These are phyloP conservation scores for Scedosporium apiospermum DNA, from an alignment of 2,329 filamentous ascomycete species.

Conservation along the genomic window DNA sequence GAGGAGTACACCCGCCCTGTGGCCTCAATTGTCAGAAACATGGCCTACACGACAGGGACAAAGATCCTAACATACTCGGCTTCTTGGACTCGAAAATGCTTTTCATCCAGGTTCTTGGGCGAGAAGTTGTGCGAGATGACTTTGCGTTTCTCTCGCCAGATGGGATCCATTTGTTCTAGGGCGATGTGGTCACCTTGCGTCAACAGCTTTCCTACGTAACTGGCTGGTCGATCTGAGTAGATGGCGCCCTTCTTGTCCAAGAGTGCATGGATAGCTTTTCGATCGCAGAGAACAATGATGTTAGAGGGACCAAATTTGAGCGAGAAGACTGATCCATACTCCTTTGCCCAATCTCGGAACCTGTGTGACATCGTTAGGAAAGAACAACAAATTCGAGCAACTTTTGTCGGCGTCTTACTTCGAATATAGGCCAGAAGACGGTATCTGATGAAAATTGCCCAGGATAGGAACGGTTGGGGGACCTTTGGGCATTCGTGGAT, in stretches of 20 bases:
- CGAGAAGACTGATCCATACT: constrained; percentile 25
- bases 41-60: neutral
- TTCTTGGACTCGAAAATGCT: constrained; percentile 28
- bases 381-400: too few relatives aligned
- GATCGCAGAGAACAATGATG: constrained; percentile 26
- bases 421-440: constrained; percentile 10
- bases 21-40: neutral
- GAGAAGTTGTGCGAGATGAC: constrained; percentile 31
- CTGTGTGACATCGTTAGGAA: constrained; percentile 10
- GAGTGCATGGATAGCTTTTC: constrained; percentile 25
- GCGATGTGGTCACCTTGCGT: constrained; percentile 30
- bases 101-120: constrained; percentile 28
- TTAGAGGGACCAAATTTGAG: constrained; percentile 28
- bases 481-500: constrained; percentile 13
- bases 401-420: neutral
- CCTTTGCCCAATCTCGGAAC: constrained; percentile 24
- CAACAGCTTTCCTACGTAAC: constrained; percentile 21
- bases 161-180: constrained; percentile 24
- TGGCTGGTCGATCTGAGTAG: constrained; percentile 27
- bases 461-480: constrained; percentile 27
- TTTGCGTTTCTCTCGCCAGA: constrained; percentile 31
- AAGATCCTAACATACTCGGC: constrained; percentile 23
- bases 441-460: constrained; percentile 28
- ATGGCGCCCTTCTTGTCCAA: constrained; percentile 29
- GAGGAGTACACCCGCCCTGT: neutral